Conservation (phyloP, 768 basidiomycete genomes). For the Lepiota subincarnata region DNA sequence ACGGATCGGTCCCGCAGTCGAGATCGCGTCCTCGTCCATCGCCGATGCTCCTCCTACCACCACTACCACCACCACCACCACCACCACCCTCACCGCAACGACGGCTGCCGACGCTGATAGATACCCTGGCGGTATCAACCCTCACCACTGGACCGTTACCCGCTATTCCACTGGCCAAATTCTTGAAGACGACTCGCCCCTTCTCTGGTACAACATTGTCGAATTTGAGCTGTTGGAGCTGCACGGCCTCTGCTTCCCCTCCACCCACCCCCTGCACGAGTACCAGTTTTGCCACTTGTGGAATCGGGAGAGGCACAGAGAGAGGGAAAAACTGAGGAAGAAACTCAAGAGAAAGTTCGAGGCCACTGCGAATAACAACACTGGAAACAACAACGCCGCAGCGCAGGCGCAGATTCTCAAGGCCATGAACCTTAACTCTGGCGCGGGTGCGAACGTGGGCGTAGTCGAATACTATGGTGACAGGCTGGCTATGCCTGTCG, state of each 20-base stretch:
- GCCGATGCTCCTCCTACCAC: neutral
- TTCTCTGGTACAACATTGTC: constrained; percentile 54
- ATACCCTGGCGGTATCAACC: constrained; percentile 9
- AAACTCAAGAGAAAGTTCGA: constrained; percentile 11
- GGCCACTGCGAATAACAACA: neutral
- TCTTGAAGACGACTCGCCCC: constrained; percentile 54
- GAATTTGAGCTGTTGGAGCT: constrained; percentile 70
- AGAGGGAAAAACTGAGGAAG: constrained; percentile 9
- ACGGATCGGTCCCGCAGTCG: constrained; percentile 3
- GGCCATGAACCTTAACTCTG: constrained; percentile 9
- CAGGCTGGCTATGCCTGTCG: constrained; percentile 21
- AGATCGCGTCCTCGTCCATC: no score
- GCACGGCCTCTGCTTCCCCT: constrained; percentile 31
- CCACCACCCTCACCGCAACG: neutral
- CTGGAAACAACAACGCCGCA: neutral
- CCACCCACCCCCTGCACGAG: constrained; percentile 11
- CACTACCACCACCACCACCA: neutral
- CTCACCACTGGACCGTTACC: constrained; percentile 42
- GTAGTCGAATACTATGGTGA: constrained; percentile 4
- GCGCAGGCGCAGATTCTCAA: constrained; percentile 7
- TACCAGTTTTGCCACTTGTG: constrained; percentile 15
- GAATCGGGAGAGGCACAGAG: constrained; percentile 8
- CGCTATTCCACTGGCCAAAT: constrained; percentile 68
- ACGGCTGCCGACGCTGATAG: constrained; percentile 6
- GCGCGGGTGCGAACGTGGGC: constrained; percentile 8